These are phyloP conservation scores for Bryum argenteum DNA, from an alignment of 225 moss, liverwort and hornwort species.

Conservation along the genomic window DNA sequence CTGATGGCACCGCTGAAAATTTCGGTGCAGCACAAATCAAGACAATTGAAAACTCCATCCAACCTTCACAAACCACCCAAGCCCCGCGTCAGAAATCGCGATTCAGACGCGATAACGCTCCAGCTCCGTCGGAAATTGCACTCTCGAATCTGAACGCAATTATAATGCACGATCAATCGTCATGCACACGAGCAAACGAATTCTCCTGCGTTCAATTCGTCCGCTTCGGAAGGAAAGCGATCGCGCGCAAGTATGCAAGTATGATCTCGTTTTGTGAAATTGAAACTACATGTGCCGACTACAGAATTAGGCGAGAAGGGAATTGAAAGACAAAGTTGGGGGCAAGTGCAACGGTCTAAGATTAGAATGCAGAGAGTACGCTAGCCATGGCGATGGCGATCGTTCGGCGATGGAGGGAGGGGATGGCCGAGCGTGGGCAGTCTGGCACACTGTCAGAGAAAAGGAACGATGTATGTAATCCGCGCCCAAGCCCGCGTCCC, in stretches of 20 bases:
- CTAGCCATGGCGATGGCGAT: slow-evolving; percentile 15
- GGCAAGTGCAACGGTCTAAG: not conserved
- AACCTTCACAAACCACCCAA: slow-evolving; percentile 28
- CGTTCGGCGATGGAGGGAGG: not conserved
- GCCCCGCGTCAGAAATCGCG: slow-evolving; percentile 10
- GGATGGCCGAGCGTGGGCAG: slow-evolving; percentile 2
- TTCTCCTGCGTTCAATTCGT: not conserved
- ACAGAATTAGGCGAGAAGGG: slow-evolving; percentile 3
- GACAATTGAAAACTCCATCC: slow-evolving; percentile 13
- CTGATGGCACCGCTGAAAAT: too few relatives aligned
- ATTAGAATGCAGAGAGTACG: not conserved
- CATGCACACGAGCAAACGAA: slow-evolving; percentile 3
- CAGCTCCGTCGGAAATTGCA: slow-evolving; percentile 29
- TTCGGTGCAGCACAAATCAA: slow-evolving; percentile 9
- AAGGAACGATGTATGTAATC: not conserved
- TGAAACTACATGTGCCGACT: not conserved
- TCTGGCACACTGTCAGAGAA: not conserved
- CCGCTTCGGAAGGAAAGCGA: not conserved
- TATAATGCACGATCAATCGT: not conserved
- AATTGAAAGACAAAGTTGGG: slow-evolving; percentile 11
- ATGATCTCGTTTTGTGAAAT: not conserved
- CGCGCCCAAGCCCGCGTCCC: slow-evolving; percentile 8
- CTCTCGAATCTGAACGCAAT: slow-evolving; percentile 14
- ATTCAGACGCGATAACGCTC: slow-evolving; percentile 3
- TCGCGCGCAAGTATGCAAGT: not conserved